Evolutionary conservation across 2,329 filamentous ascomycete species (phyloP), one percentile per base, ranked within the genome.

Genomic region (Arachnomyces sp.): DNA sequence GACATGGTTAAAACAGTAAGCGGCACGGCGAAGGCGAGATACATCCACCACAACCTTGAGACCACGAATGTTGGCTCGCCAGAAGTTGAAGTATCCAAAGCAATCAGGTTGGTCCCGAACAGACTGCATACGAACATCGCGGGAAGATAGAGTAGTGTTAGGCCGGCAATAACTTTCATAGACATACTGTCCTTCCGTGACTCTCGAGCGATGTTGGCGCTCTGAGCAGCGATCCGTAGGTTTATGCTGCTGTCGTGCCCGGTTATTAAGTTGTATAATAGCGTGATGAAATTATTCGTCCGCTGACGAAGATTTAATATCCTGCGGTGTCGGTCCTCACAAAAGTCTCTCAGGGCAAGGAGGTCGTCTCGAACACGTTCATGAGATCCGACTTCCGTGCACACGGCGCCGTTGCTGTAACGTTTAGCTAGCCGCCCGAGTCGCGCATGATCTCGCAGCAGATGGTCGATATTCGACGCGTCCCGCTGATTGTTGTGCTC

Each of bases 121-220:
- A 52, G 31, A 41, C 44, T 50, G 32, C 48, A 50, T 7, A 54
- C 50, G 36, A 54, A 52, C 5, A 50, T 51, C 12, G 44, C 45
- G 1, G 51, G 50, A 13, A 54, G 42, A 36, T 48, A 52, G 31
- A 53, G 38, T 37, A 53, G 38, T n/a, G 51, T 53, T 17, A 53
- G 36, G 2, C 20, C 42, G 2, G 51, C 46, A 37, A 50, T 49
- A n/a, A 49, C 51, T 31, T 53, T 52, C 52, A 55, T 51, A 1
- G 49, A 49, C 5, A 41, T 40, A 34, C 50, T 53, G 36, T 53
- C 51, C 30, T 48, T 49, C 17, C 43, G 44, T 3, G 49, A 38
- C 31, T 48, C 46, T 6, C 43, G 39, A 11, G 48, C 49, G 4
- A 45, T 30, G 13, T 37, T 29, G 28, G 14, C 16, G 7, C 34